Evolutionary conservation across 345 rosid genomes (phyloP).

Genomic region (Populus deltoides): DNA sequence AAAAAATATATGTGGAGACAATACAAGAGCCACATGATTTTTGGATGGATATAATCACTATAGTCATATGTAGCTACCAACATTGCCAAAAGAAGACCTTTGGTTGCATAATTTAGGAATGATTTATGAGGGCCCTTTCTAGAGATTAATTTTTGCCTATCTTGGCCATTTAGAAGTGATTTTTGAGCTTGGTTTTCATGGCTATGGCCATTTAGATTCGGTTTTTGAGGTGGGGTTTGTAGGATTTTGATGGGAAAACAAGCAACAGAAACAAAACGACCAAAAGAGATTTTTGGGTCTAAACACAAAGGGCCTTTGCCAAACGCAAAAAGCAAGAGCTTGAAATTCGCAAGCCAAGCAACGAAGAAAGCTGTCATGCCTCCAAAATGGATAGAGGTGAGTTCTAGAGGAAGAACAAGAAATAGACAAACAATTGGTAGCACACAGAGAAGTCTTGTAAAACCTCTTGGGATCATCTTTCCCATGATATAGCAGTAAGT

Average conservation of each 20-base stretch:
- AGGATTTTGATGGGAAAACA: conserved; percentile 59
- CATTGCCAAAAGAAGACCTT: conserved; percentile 31
- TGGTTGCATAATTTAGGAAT: conserved; percentile 31
- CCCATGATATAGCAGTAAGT: conserved; percentile 11
- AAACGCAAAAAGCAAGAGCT: conserved; percentile 18
- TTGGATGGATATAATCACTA: conserved; percentile 32
- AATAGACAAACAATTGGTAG: conserved; percentile 16
- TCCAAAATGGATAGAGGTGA: conserved; percentile 1
- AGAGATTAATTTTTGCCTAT: no score
- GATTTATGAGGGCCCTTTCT: not conserved
- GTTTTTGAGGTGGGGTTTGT: conserved; percentile 15
- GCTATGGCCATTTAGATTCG: not conserved
- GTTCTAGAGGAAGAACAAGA: conserved; percentile 16
- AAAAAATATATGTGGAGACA: conserved; percentile 39
- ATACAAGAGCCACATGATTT: conserved; percentile 29
- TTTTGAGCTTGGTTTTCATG: conserved; percentile 1
- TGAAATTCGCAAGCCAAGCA: conserved; percentile 27
- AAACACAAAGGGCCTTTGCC: conserved; percentile 18
- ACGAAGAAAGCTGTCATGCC: conserved; percentile 21
- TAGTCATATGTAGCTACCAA: conserved; percentile 25
- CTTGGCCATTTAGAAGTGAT: not conserved
- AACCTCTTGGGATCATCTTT: conserved; percentile 3
- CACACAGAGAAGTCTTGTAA: not conserved
- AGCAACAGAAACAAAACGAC: conserved; percentile 43
- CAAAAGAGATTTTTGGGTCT: conserved; percentile 32